Conservation (phyloP, 2,329 filamentous ascomycete species). For the Neurospora sp. region DNA sequence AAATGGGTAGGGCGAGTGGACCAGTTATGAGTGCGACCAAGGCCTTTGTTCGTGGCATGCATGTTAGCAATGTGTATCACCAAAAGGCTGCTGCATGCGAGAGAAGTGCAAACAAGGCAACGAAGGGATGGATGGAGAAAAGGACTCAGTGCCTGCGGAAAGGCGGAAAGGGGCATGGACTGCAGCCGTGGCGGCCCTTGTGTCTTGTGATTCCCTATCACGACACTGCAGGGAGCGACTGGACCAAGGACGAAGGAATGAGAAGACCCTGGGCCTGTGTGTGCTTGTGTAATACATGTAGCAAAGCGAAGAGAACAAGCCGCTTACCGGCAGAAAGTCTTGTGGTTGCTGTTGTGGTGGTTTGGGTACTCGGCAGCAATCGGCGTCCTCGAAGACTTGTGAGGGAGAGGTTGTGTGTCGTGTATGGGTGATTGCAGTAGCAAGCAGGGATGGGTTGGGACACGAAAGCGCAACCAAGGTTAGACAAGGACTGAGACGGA, state of each 20-base stretch:
- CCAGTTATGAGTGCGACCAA: not conserved
- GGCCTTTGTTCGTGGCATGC: not conserved
- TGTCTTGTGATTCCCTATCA: not conserved
- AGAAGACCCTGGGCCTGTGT: conserved; percentile 1
- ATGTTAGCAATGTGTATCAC: not conserved
- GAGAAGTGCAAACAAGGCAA: not conserved
- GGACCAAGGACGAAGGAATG: conserved; percentile 6
- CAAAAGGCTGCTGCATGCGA: not conserved
- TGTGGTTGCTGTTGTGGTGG: conserved; percentile 1
- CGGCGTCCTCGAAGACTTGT: conserved; percentile 3
- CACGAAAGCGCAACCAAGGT: not conserved
- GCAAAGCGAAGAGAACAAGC: conserved; percentile 5
- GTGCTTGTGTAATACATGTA: conserved; percentile 8
- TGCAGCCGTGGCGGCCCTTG: conserved; percentile 11
- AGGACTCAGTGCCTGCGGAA: conserved; percentile 9
- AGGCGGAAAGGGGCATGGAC: conserved; percentile 17
- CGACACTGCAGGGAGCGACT: not conserved
- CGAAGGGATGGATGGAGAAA: not conserved
- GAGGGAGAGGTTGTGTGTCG: not conserved
- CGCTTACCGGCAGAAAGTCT: conserved; percentile 7
- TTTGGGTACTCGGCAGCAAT: conserved; percentile 6
- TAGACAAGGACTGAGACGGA: conserved; percentile 1
- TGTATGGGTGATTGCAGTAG: conserved; percentile 7
- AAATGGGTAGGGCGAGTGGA: not conserved
- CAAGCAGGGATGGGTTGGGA: not conserved